These are phyloP conservation scores for Tetragonia tetragonoides DNA, from an alignment of 148 eudicot species.

Conservation along the genomic window DNA sequence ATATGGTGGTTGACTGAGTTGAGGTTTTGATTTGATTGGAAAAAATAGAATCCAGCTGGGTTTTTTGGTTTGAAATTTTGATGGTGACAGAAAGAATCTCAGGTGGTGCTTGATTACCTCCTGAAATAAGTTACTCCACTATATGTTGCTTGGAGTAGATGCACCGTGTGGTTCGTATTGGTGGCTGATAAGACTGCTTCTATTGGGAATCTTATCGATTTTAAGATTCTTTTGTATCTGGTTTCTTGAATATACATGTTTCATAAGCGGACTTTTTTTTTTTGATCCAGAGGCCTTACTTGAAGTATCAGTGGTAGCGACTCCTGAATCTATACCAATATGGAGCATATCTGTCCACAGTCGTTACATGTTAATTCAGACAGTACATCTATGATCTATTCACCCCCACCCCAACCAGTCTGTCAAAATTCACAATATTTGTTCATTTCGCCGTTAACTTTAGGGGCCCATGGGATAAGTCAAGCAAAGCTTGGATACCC, in stretches of 20 bases:
- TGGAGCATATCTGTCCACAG: background rate
- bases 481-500: too few species aligned
- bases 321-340: background rate
- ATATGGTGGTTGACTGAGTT: background rate
- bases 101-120: background rate
- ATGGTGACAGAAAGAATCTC: background rate
- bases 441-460: too few species aligned
- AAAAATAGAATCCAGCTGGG: background rate
- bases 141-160: background rate
- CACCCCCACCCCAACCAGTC: background rate
- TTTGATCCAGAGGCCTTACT: background rate
- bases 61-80: constrained; percentile 5
- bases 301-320: background rate
- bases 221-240: background rate
- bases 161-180: background rate
- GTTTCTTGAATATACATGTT: background rate
- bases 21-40: background rate
- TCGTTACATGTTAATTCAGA: background rate
- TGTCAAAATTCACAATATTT: background rate
- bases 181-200: constrained; percentile 3
- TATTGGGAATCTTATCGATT: background rate
- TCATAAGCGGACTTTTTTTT: background rate
- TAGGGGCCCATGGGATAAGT: too few species aligned
- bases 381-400: background rate
- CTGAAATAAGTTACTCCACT: background rate